Base-by-base conservation (phyloP, 176 grass and related monocot species). In the Olyra latifolia region DNA sequence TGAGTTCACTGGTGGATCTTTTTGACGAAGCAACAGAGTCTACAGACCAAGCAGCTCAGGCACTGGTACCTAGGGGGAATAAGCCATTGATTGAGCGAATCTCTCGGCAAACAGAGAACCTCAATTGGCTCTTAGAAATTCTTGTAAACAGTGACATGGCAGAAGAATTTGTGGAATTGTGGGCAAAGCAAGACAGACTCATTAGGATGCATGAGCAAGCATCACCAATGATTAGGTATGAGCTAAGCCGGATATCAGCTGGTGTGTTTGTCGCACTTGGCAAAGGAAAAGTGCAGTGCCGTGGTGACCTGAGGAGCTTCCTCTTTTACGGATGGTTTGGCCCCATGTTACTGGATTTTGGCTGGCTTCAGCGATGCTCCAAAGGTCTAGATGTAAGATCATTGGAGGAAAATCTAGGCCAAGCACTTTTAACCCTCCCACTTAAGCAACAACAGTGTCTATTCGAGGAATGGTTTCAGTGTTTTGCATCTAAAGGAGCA, bases 371-470 rank as follows among this genome's bases (percentile, higher is more conserved):
- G 69, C 78, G 93, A 28, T 97, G 91, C 56, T 81, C 93, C 0
- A 97, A 93, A 84, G 93, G 93, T 54, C 79, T 97, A 60, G 93
- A 97, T 75, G 49, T 91, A 55, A 97, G 93, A 82, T 87, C 80
- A 54, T 56, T 97, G 86, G 90, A 97, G 80, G 90, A 97, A 65
- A 93, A 67, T 78, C 44, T 97, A 23, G 93, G 93, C 17, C 86
- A 84, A 41, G 88, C 55, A 12, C 79, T 97, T 54, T 76, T 97
- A 13, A 97, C 93, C 7, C 90, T 97, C 29, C 88, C 93, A 15
- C 88, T 97, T 10, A 84, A 74, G 49, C 80, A 97, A 48, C 93
- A 97, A 81, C 93, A 97, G 16, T 76, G 76, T 66, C 71, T 93
- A 10, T 97, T 97, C 10, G 90, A 97, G 53, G 90, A 89, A 81